Evolutionary conservation across 2,329 filamentous ascomycete species (phyloP).

Genomic region (Claviceps sp.): DNA sequence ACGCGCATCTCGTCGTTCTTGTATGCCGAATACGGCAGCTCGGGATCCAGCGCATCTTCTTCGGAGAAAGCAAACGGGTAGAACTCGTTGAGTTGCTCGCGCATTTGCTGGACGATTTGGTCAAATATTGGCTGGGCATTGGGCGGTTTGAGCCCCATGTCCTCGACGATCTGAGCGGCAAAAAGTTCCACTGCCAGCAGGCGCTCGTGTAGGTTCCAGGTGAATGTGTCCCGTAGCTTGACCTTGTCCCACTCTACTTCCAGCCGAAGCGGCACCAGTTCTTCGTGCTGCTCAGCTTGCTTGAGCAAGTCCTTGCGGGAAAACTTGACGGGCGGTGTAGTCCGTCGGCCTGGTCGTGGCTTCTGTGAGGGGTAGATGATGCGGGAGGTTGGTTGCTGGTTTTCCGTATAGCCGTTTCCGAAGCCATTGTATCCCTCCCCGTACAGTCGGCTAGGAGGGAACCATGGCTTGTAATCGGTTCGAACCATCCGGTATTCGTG

Average conservation of each 20-base stretch:
- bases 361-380: slow-evolving; percentile 72
- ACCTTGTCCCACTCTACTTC: slow-evolving; percentile 95
- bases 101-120: slow-evolving; percentile 54
- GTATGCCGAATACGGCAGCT: slow-evolving; percentile 82
- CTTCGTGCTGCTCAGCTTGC: slow-evolving; percentile 83
- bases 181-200: slow-evolving; percentile 70
- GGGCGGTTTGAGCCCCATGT: slow-evolving; percentile 68
- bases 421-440: slow-evolving; percentile 75
- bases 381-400: slow-evolving; percentile 43
- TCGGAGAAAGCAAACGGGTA: slow-evolving; percentile 85
- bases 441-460: slow-evolving; percentile 44
- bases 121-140: slow-evolving; percentile 50
- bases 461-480: slow-evolving; percentile 39
- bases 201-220: slow-evolving; percentile 93
- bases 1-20: slow-evolving; percentile 99
- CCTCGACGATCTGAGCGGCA: slow-evolving; percentile 79
- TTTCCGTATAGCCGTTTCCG: slow-evolving; percentile 74
- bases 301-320: slow-evolving; percentile 66
- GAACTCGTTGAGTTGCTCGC: slow-evolving; percentile 84
- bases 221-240: slow-evolving; percentile 91
- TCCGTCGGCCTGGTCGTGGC: slow-evolving; percentile 61
- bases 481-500: slow-evolving; percentile 55
- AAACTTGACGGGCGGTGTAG: slow-evolving; percentile 59
- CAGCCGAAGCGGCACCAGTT: slow-evolving; percentile 78
- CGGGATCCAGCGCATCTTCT: slow-evolving; percentile 79